A percentile compares a stretch with the other conserved stretches of the same genome.
phyloP scores from a whole-genome alignment of 805 yeast genomes.

The Kuraishia capsulata region DNA sequence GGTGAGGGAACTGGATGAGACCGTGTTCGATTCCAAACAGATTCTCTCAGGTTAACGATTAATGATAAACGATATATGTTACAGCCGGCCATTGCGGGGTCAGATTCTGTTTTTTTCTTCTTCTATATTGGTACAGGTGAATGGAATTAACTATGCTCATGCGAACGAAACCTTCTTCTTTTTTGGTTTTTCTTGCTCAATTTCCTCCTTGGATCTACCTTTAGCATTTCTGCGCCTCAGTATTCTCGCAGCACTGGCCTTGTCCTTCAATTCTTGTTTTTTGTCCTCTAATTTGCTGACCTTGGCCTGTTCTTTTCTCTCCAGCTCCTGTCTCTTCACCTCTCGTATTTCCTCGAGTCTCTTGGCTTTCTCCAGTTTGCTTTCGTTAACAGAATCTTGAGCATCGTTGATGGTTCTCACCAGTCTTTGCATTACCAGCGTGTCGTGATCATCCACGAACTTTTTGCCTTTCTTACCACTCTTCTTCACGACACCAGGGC shows the following conservation, averaged over 20 bases:
- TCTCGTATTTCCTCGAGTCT: constrained; percentile 88
- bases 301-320: constrained; percentile 69
- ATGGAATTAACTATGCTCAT: constrained; percentile 13
- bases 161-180: constrained; percentile 43
- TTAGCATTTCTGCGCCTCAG: constrained; percentile 52
- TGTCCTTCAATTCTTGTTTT: constrained; percentile 66
- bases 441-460: constrained; percentile 64
- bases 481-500: constrained; percentile 72
- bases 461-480: constrained; percentile 85
- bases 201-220: constrained; percentile 15
- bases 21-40: neutral
- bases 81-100: too few species aligned
- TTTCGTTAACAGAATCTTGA: constrained; percentile 69
- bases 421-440: constrained; percentile 53
- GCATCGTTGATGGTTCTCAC: constrained; percentile 77
- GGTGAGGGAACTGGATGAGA: constrained; percentile 2
- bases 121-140: constrained; percentile 6
- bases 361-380: constrained; percentile 83
- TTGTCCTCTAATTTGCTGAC: constrained; percentile 62
- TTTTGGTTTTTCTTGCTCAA: constrained; percentile 17
- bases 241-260: constrained; percentile 61
- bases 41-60: too few species aligned
- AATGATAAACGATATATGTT: too few species aligned
- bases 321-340: constrained; percentile 77
- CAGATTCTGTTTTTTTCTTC: too few species aligned